A percentile compares a stretch with the other conserved stretches of the same genome.
These are phyloP conservation scores for Mycena vulgaris DNA, from an alignment of 768 basidiomycete species.

Conservation along the genomic window DNA sequence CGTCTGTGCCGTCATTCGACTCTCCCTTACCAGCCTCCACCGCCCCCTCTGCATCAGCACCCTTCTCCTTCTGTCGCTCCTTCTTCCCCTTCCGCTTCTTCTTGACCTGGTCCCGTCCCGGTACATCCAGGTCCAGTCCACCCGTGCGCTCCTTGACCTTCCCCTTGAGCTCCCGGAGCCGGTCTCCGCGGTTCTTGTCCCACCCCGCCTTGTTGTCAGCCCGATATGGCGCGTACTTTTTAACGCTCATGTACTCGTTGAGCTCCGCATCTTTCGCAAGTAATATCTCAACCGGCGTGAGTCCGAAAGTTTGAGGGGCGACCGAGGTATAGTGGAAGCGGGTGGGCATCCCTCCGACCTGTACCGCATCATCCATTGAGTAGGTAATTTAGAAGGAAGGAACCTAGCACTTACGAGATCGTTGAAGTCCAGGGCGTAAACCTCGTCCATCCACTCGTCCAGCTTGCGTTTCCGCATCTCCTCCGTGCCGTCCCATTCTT, in stretches of 20 bases:
- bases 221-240: slow-evolving; percentile 93
- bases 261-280: slow-evolving; percentile 94
- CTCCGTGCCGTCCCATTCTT: slow-evolving; percentile 91
- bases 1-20: slow-evolving; percentile 6
- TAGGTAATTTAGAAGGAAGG: background rate
- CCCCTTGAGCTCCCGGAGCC: slow-evolving; percentile 80
- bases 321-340: slow-evolving; percentile 93
- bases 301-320: slow-evolving; percentile 71
- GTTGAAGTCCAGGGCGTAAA: slow-evolving; percentile 94
- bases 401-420: slow-evolving; percentile 77
- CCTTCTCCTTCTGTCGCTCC: slow-evolving; percentile 28
- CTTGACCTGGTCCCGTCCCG: slow-evolving; percentile 22
- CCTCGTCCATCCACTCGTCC: slow-evolving; percentile 92
- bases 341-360: slow-evolving; percentile 93
- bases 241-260: slow-evolving; percentile 91
- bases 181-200: slow-evolving; percentile 75
- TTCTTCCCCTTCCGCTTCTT: slow-evolving; percentile 40
- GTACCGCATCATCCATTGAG: slow-evolving; percentile 28
- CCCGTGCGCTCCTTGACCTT: slow-evolving; percentile 65
- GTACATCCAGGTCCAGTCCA: slow-evolving; percentile 20
- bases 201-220: slow-evolving; percentile 68
- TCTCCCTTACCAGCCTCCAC: slow-evolving; percentile 6
- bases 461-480: slow-evolving; percentile 89
- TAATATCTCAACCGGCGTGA: slow-evolving; percentile 90
- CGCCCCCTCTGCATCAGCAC: slow-evolving; percentile 14